phyloP scores from a whole-genome alignment of 768 basidiomycete species.

The Pleurotus eryngii region DNA sequence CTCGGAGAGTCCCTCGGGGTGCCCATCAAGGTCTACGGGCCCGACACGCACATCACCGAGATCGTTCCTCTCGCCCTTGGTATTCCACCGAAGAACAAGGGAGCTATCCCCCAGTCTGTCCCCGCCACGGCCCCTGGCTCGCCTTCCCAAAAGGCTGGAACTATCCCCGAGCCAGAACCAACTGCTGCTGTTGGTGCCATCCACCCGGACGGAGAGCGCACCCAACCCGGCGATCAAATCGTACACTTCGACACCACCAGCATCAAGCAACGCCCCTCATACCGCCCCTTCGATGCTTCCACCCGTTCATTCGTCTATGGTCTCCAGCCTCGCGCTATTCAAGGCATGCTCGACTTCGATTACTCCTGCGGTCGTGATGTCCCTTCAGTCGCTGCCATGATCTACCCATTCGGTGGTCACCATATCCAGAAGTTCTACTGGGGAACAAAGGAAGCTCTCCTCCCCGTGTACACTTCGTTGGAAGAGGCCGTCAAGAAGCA shows the following conservation, averaged over 20 bases:
- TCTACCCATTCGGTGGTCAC: constrained; percentile 99
- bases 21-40: constrained; percentile 95
- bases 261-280: constrained; percentile 61
- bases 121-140: constrained; percentile 48
- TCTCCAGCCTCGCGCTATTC: constrained; percentile 98
- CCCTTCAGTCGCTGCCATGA: constrained; percentile 97
- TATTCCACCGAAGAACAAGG: constrained; percentile 52
- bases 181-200: constrained; percentile 63
- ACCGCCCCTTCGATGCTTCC: constrained; percentile 85
- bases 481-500: constrained; percentile 93
- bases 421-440: constrained; percentile 99
- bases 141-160: constrained; percentile 37
- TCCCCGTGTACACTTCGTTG: constrained; percentile 94
- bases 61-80: constrained; percentile 99
- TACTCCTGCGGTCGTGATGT: constrained; percentile 91
- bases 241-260: constrained; percentile 73
- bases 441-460: constrained; percentile 98
- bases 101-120: constrained; percentile 4
- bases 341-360: constrained; percentile 97
- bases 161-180: constrained; percentile 30
- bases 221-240: constrained; percentile 84
- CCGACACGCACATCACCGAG: constrained; percentile 97
- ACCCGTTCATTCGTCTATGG: constrained; percentile 99
- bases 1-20: constrained; percentile 97
- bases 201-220: constrained; percentile 74